Evolutionary conservation across 2,329 filamentous ascomycete genomes (phyloP).

Genomic region (Phialocephala subalpina): DNA sequence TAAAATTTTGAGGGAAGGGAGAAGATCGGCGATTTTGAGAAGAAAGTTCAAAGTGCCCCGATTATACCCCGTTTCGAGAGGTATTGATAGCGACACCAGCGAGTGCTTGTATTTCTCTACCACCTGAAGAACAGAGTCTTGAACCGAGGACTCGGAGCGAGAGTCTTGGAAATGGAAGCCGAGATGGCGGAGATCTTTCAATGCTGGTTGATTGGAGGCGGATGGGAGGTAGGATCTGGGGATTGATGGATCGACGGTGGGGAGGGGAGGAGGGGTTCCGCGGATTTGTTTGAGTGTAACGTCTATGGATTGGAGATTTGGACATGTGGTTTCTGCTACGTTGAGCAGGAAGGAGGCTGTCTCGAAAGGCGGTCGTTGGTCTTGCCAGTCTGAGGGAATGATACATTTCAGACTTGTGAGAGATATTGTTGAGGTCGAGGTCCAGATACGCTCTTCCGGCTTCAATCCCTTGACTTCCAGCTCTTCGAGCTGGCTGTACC

Average conservation of each 20-base stretch:
- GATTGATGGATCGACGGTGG: not conserved
- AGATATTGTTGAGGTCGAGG: not conserved
- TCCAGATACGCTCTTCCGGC: conserved; percentile 25
- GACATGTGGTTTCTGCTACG: conserved; percentile 26
- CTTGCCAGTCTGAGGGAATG: not conserved
- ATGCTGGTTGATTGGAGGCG: not conserved
- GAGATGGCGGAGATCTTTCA: conserved; percentile 18
- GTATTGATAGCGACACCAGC: too few species aligned
- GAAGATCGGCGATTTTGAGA: conserved; percentile 8
- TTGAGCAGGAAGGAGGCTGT: conserved; percentile 16
- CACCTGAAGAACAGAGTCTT: conserved; percentile 7
- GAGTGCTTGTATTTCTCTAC: conserved; percentile 6
- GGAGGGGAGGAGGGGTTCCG: too few species aligned
- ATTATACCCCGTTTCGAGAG: not conserved
- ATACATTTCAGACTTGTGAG: conserved; percentile 21
- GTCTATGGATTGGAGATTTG: conserved; percentile 21
- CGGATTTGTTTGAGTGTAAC: not conserved
- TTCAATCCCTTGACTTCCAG: conserved; percentile 15
- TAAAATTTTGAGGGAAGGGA: conserved; percentile 17
- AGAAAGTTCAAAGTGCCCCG: conserved; percentile 15
- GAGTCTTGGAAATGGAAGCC: not conserved
- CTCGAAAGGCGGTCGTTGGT: not conserved
- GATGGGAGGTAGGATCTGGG: not conserved
- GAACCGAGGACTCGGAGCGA: too few species aligned
- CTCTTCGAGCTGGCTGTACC: conserved; percentile 20